Percentiles rank a stretch among this genome's conserved stretches.
Evolutionary conservation across 495 filamentous ascomycete genomes (phyloP).

Genomic region (Eremomyces bilateralis): DNA sequence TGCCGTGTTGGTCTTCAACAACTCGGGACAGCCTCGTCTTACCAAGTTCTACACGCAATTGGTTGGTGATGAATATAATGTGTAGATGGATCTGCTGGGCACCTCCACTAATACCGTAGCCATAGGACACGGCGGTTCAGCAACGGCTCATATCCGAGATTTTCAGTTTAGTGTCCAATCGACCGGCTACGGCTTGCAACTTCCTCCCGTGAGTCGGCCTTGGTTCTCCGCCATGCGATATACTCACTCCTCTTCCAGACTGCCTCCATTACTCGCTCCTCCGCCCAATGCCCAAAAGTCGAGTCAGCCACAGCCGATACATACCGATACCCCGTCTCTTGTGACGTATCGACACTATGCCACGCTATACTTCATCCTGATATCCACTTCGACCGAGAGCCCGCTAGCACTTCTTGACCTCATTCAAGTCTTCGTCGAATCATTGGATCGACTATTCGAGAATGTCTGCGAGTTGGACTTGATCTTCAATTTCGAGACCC

Average conservation of each 20-base stretch:
- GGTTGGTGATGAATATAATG: no score
- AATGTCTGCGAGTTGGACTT: constrained; percentile 96
- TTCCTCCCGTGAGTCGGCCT: constrained; percentile 46
- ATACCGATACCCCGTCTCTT: constrained; percentile 78
- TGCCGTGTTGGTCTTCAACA: constrained; percentile 97
- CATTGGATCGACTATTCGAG: constrained; percentile 84
- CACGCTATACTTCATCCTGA: constrained; percentile 95
- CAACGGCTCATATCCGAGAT: constrained; percentile 94
- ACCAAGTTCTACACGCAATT: constrained; percentile 99
- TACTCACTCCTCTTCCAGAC: constrained; percentile 17
- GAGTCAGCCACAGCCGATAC: constrained; percentile 23
- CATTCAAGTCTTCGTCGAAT: constrained; percentile 94
- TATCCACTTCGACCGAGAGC: constrained; percentile 90
- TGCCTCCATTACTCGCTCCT: constrained; percentile 47
- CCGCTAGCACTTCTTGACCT: constrained; percentile 88
- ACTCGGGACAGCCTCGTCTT: constrained; percentile 82
- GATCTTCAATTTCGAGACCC: constrained; percentile 95
- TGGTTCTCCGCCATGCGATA: neutral
- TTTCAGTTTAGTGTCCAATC: constrained; percentile 86
- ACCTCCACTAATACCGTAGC: neutral
- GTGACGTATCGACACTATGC: constrained; percentile 97
- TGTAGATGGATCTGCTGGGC: neutral
- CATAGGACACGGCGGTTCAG: constrained; percentile 78
- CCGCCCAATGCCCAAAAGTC: constrained; percentile 12
- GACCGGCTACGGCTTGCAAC: constrained; percentile 76